Conservation (phyloP, 768 basidiomycete genomes). For the Tylopilus intermedius region DNA sequence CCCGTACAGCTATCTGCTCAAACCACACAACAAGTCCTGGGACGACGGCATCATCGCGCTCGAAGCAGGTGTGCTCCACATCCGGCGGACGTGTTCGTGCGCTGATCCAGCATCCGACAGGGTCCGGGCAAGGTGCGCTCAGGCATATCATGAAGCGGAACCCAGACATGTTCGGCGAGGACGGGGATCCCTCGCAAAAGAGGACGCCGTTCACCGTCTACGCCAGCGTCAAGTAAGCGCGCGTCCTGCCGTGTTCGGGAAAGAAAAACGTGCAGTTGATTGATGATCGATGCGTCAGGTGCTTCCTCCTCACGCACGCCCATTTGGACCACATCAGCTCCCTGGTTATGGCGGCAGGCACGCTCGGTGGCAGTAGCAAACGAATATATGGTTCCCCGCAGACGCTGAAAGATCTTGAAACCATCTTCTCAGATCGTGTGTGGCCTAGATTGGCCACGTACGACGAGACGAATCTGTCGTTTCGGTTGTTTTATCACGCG, state of each 20-base stretch:
- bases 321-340: conserved; percentile 89
- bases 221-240: conserved; percentile 30
- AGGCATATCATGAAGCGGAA: conserved; percentile 51
- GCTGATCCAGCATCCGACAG: conserved; percentile 33
- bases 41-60: conserved; percentile 75
- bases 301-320: conserved; percentile 81
- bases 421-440: conserved; percentile 68
- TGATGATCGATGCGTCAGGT: conserved; percentile 38
- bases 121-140: conserved; percentile 83
- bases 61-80: conserved; percentile 68
- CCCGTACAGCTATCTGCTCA: conserved; percentile 74
- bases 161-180: conserved; percentile 48
- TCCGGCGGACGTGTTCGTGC: not conserved
- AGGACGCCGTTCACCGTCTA: conserved; percentile 27
- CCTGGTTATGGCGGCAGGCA: conserved; percentile 79
- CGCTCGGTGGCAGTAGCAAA: conserved; percentile 56
- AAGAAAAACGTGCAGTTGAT: not conserved
- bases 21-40: conserved; percentile 64
- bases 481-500: conserved; percentile 61
- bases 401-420: conserved; percentile 64
- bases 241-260: not conserved
- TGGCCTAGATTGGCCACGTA: conserved; percentile 86
- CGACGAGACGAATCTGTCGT: conserved; percentile 55
- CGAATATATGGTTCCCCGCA: conserved; percentile 57
- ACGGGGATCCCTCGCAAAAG: conserved; percentile 10